Base-by-base conservation (phyloP, 2,329 filamentous ascomycete genomes). In the Diaporthe ampelina region DNA sequence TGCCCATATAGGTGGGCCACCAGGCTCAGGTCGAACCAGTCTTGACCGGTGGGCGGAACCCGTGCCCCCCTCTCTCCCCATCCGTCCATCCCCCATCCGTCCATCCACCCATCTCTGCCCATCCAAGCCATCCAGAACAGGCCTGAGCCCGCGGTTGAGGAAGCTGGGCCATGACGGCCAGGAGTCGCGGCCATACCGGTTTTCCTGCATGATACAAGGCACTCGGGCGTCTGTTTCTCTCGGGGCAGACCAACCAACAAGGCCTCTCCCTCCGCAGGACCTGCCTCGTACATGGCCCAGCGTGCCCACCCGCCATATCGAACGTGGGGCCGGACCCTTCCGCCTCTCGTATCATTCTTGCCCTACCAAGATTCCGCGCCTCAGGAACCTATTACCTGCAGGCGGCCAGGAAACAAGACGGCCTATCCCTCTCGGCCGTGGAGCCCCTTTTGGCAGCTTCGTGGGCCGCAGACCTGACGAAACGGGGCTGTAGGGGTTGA, bases 1-100 rank as follows among this genome's bases (percentile, higher is more conserved):
- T 35, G 57, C 56, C 45, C 29, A 63, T 72, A 72, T 72, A 72
- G 70, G 57, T 63, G 57, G 69, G 57, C 40, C 45, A 61, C n/a
- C 43, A n/a, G 3, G 43, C 40, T 52, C 57, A 50, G 21, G 63
- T 67, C 63, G 45, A 67, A 52, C 63, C 63, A 67, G 63, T 43
- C 17, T 52, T 52, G 63, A 67, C 63, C 63, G 63, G 63, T 67
- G 45, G 21, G 45, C 63, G 45, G 45, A 4, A 48, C 26, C 24
- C 56, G 21, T 10, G 9, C 17, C 48, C 48, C 13, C 10, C 24
- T 6, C 19, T 17, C 40, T 19, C 15, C 15, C 15, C 40, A 32
- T 32, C 29, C 29, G 29, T 7, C 29, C 29, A 32, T 32, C 29
- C 29, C 40, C 15, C 15, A 43, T 43, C 40, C 40, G 40, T 7